Percentiles rank a stretch among this genome's conserved stretches.
phyloP scores from a whole-genome alignment of 345 rosid species.

The Populus pruinosa region DNA sequence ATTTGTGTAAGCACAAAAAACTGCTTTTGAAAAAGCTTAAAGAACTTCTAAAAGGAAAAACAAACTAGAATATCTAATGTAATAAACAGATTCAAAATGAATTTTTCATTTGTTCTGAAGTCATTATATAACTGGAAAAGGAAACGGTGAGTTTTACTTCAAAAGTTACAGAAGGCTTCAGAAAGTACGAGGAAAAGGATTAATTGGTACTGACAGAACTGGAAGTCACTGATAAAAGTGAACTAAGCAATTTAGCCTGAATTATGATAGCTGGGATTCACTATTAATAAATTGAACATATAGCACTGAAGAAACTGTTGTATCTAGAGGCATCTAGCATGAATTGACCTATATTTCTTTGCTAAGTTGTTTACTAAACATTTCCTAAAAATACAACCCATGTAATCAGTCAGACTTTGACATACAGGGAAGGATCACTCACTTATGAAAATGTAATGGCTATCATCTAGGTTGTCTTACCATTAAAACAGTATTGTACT shows the following conservation, averaged over 20 bases:
- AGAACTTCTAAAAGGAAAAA: not conserved
- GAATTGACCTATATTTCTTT: not conserved
- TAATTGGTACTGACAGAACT: not conserved
- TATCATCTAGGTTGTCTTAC: not conserved
- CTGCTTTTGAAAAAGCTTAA: not conserved
- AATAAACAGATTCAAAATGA: not conserved
- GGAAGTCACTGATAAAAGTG: no score
- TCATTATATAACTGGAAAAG: not conserved
- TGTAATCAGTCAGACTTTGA: not conserved
- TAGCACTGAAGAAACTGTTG: not conserved
- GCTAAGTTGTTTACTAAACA: not conserved
- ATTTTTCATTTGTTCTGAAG: not conserved
- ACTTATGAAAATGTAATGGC: not conserved
- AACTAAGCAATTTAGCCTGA: no score
- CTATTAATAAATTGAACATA: not conserved
- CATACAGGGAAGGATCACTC: not conserved
- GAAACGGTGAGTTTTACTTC: not conserved
- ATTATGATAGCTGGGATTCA: no score
- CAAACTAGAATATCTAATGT: not conserved
- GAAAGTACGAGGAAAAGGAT: not conserved
- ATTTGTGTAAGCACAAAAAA: no score
- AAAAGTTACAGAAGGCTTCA: not conserved
- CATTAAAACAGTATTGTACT: not conserved
- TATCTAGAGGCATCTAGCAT: not conserved
- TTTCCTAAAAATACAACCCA: not conserved